phyloP scores from a whole-genome alignment of 2,329 filamentous ascomycete species.

The Neurospora crassa region DNA sequence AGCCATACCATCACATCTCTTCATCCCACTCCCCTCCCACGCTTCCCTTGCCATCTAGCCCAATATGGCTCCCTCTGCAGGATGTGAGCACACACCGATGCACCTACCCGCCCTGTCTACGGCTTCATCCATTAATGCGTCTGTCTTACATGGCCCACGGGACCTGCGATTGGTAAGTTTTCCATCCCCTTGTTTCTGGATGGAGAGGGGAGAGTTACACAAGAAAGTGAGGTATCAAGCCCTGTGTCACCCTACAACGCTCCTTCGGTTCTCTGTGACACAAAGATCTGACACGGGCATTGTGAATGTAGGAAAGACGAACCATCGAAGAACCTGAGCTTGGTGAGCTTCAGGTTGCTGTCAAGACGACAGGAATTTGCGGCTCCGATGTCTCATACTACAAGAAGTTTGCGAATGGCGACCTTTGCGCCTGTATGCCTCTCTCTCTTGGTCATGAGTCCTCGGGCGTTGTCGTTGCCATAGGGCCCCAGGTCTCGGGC shows the following conservation, averaged over 20 bases:
- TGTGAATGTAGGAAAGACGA: conserved; percentile 35
- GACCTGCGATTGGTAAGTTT: conserved; percentile 47
- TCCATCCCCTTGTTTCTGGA: conserved; percentile 3
- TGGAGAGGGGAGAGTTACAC: conserved; percentile 18
- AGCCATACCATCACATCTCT: conserved; percentile 16
- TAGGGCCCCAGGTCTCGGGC: conserved; percentile 42
- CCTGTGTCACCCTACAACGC: neutral
- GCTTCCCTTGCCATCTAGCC: conserved; percentile 19
- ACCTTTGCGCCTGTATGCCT: conserved; percentile 56
- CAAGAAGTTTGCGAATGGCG: conserved; percentile 63
- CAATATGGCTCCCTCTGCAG: conserved; percentile 42
- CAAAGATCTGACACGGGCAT: conserved; percentile 9
- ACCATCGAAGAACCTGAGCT: conserved; percentile 35
- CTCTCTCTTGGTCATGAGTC: conserved; percentile 57
- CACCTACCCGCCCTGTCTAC: conserved; percentile 34
- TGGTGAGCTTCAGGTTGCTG: conserved; percentile 54
- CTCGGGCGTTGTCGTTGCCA: conserved; percentile 46
- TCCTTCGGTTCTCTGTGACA: neutral
- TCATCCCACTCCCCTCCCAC: conserved; percentile 26
- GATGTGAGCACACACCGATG: conserved; percentile 32
- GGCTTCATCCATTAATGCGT: conserved; percentile 38
- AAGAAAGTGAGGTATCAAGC: conserved; percentile 1
- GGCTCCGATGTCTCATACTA: conserved; percentile 64
- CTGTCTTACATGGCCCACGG: conserved; percentile 46
- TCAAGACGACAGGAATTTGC: conserved; percentile 59